Evolutionary conservation across 352 stramenopile genomes (phyloP), one percentile per base, ranked within the genome.

Genomic region (Phytophthora ramorum): DNA sequence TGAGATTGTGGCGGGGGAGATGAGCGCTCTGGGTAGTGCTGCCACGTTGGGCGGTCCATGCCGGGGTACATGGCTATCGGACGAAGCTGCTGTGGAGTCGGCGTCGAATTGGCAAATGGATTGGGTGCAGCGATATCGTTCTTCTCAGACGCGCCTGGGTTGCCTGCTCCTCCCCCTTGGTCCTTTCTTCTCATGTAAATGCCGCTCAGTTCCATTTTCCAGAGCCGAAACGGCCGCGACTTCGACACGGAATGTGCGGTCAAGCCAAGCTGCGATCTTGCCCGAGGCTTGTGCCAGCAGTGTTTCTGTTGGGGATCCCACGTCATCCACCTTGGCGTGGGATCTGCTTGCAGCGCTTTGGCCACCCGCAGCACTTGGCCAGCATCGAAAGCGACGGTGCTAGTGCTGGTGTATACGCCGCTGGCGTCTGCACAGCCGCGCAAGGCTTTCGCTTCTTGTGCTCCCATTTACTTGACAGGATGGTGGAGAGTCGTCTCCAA

Each of bases 1-100:
- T 90, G 78, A 8, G 65, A 76, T 34, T 78, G 72, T 0, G 34
- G 55, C 30, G 65, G 45, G 14, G 68, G 47, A 19, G 67, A 73
- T 14, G 51, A 34, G 4, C 32, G 68, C 12, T 58, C 50, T 10
- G 53, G 24, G 35, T 58, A 51, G 7, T 63, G 61, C 51, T 63
- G 46, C 55, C 51, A 63, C n/a, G 34, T 16, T 12, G 49, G 24
- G 10, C 56, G 67, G 50, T 66, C 51, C 14, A 58, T 24, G 40
- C 46, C 47, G 7, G 48, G 37, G 26, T 62, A 56, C 66, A 73
- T 69, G 37, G 41, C 17, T 20, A 26, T 16, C 0, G n/a, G 38
- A 16, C 9, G 32, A 55, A 48, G 38, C n/a, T 32, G 50, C 28
- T 55, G 32, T 7, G 32, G 41, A 20, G 20, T 44, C 19, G 35